A percentile compares a stretch with the other conserved stretches of the same genome.
Evolutionary conservation across 257 asterid species (phyloP).

Genomic region (Cruciata laevipes): DNA sequence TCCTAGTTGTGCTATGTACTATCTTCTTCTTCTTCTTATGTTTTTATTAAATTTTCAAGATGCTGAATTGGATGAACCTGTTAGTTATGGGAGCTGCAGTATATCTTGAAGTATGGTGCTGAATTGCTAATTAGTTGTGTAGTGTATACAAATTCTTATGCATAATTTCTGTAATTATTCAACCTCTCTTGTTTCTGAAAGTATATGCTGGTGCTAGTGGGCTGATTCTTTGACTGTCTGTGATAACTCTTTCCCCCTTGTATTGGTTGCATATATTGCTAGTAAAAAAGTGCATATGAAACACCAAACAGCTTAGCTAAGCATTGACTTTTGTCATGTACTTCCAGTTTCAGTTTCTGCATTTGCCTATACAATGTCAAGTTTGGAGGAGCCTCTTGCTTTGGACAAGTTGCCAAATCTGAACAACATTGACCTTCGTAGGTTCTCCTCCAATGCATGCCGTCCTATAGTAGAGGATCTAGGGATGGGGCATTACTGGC

Average conservation of each 20-base stretch:
- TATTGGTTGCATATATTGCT: constrained; percentile 16
- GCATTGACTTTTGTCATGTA: constrained; percentile 18
- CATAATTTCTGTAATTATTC: not conserved
- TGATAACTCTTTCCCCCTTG: constrained; percentile 12
- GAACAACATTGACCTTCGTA: constrained; percentile 58
- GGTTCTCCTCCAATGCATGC: constrained; percentile 75
- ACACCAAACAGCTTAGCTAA: constrained; percentile 1
- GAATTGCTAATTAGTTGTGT: not conserved
- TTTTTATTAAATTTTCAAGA: not conserved
- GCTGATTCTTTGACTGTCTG: constrained; percentile 9
- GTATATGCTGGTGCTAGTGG: not conserved
- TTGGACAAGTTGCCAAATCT: constrained; percentile 80
- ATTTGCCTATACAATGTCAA: constrained; percentile 53
- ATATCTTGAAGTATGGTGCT: not conserved
- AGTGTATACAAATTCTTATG: not conserved
- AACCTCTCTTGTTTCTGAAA: not conserved
- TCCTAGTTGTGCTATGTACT: not conserved
- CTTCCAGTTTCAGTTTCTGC: constrained; percentile 26
- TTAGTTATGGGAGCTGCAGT: not conserved
- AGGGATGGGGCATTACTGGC: constrained; percentile 76
- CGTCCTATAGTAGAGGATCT: constrained; percentile 61
- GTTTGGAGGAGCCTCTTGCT: constrained; percentile 91
- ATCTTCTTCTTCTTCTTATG: not conserved
- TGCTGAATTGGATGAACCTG: not conserved
- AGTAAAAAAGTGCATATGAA: constrained; percentile 8